Evolutionary conservation across 2,329 filamentous ascomycete species (phyloP).

Genomic region (Exophiala aquamarina): DNA sequence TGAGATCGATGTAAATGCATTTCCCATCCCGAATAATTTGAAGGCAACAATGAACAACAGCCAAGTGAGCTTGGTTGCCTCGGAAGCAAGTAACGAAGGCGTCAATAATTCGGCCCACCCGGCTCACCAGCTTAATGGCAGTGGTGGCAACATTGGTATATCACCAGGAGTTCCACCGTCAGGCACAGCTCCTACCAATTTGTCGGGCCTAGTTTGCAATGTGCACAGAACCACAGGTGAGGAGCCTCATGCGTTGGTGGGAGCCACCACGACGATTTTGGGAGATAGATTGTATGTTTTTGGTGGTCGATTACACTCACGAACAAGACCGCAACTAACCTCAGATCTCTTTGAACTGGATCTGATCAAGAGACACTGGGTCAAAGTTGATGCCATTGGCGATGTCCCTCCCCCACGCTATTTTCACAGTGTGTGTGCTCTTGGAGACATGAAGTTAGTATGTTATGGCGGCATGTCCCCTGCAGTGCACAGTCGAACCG

Average conservation of each 20-base stretch:
- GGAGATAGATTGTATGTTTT: constrained; percentile 98
- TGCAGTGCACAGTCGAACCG: constrained; percentile 36
- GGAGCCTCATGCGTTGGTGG: constrained; percentile 87
- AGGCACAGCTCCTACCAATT: constrained; percentile 52
- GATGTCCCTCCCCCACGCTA: constrained; percentile 90
- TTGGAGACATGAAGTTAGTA: constrained; percentile 94
- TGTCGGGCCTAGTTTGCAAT: constrained; percentile 68
- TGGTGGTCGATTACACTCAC: constrained; percentile 82
- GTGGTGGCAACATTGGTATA: constrained; percentile 19
- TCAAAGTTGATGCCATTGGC: constrained; percentile 78
- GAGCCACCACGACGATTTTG: constrained; percentile 90
- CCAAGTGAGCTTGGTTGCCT: constrained; percentile 27
- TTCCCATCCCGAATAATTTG: neutral
- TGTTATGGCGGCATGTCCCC: constrained; percentile 99
- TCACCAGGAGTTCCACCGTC: constrained; percentile 18
- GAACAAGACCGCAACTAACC: constrained; percentile 79
- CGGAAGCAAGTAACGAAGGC: constrained; percentile 26
- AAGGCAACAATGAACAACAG: constrained; percentile 27
- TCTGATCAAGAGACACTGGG: constrained; percentile 88
- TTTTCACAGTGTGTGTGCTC: constrained; percentile 91
- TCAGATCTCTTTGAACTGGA: constrained; percentile 93
- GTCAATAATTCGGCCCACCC: constrained; percentile 15
- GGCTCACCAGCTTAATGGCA: constrained; percentile 5
- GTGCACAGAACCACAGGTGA: constrained; percentile 81
- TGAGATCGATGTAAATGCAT: constrained; percentile 3